Base-by-base conservation (phyloP, 2,329 filamentous ascomycete species). In the Pezicula carpinea region DNA sequence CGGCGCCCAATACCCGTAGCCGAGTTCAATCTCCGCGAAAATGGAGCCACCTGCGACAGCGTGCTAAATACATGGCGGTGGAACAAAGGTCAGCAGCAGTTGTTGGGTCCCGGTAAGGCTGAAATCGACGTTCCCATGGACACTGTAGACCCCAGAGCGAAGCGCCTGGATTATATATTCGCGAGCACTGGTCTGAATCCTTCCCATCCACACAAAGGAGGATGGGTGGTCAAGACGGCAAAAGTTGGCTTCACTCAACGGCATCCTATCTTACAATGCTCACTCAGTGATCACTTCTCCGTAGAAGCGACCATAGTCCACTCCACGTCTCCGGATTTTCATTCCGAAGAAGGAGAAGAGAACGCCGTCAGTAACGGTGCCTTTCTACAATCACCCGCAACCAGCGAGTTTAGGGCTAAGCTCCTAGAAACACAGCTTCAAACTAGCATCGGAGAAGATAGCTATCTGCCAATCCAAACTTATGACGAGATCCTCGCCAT, bases 121-220 rank as follows among this genome's bases (percentile, higher is more conserved):
- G 58, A 66, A 11, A 73, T 82, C 34, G 66, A 72, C 5, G 74
- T 95, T 6, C 73, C 85, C n/a, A 76, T 78, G 0, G 76, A 84
- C 39, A 79, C 80, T 0, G 67, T 74, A 3, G 91, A 96, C 62
- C 81, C 80, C 0, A 75, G 73, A 19, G 92, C 87, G n/a, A 92
- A 96, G 65, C 76, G 93, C 18, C 77, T 97, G 40, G 93, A 99
- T 68, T 99, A 99, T 67, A 86, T 99, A 60, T 97, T 99, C 67
- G 84, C 89, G 56, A 80, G 79, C 2, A 77, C 78, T 11, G 77
- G 74, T 11, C 63, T 62, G 29, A 64, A 68, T 49, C 46, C 56
- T 13, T 39, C 51, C 4, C 44, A 53, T 23, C 56, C 56, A 6
- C 51, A 52, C 6, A 18, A 48, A 11, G 69, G 65, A 53, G 59